Percentiles rank a stretch among this genome's conserved stretches.
These are phyloP conservation scores for Cyberlindnera euphorbiae DNA, from an alignment of 805 yeast species.

Conservation along the genomic window DNA sequence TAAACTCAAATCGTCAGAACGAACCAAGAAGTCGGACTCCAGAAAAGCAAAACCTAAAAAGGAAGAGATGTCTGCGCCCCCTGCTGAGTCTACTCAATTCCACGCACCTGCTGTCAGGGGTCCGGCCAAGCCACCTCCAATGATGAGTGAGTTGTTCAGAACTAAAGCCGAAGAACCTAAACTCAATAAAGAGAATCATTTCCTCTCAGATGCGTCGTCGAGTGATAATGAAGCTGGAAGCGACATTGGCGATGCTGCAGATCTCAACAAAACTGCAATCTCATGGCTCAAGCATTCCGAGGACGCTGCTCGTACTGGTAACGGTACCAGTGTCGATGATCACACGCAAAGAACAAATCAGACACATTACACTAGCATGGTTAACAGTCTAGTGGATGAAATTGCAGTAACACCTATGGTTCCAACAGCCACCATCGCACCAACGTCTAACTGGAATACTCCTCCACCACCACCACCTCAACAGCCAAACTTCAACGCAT, in stretches of 20 bases:
- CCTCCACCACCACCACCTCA: not conserved
- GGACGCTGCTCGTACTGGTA: too few relatives aligned
- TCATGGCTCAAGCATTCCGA: too few relatives aligned
- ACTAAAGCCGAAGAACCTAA: not conserved
- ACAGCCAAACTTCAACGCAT: not conserved
- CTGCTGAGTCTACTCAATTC: not conserved
- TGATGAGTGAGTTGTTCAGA: not conserved
- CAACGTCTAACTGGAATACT: not conserved
- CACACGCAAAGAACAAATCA: too few relatives aligned
- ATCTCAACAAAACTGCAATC: too few relatives aligned
- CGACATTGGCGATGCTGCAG: too few relatives aligned
- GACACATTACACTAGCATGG: conserved; percentile 2
- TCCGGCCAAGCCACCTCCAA: conserved; percentile 6
- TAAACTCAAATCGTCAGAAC: too few relatives aligned
- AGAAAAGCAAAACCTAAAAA: not conserved
- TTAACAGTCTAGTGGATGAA: conserved; percentile 1
- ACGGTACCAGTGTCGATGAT: too few relatives aligned
- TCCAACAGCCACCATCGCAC: not conserved
- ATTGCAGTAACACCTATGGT: too few relatives aligned
- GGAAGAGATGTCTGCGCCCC: not conserved
- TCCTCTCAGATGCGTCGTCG: too few relatives aligned
- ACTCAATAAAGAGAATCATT: too few relatives aligned
- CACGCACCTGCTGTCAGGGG: conserved; percentile 6
- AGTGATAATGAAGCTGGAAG: too few relatives aligned
- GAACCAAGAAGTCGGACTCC: not conserved